phyloP scores from a whole-genome alignment of 805 yeast species.

The Nakazawaea holstii region DNA sequence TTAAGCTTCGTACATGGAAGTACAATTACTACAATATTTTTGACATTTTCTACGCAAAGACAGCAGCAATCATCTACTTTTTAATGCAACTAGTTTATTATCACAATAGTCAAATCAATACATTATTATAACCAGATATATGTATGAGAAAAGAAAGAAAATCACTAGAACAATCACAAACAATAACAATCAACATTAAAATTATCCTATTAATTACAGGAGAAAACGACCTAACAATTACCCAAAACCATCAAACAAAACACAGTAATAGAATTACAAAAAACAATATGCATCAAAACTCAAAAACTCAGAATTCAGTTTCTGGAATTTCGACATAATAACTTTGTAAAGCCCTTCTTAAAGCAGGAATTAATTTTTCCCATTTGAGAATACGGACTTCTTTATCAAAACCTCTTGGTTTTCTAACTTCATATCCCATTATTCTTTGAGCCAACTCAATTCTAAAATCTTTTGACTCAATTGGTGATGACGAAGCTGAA shows the following conservation, averaged over 20 bases:
- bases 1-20: too few relatives aligned
- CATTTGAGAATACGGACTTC: constrained; percentile 59
- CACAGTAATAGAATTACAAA: background rate
- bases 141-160: background rate
- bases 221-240: too few relatives aligned
- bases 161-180: too few relatives aligned
- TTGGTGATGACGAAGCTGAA: constrained; percentile 12
- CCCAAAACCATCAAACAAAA: too few relatives aligned
- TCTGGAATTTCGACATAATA: constrained; percentile 56
- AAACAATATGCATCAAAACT: background rate
- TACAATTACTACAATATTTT: too few relatives aligned
- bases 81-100: too few relatives aligned
- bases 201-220: background rate
- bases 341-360: constrained; percentile 59
- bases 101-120: background rate
- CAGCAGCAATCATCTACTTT: too few relatives aligned
- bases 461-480: constrained; percentile 27
- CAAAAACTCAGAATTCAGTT: background rate
- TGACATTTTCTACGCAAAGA: too few relatives aligned
- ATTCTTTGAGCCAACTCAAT: constrained; percentile 58
- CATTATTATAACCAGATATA: constrained; percentile 3
- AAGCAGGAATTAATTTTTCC: constrained; percentile 55
- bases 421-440: constrained; percentile 56
- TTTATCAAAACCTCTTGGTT: constrained; percentile 66
- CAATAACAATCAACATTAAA: background rate